A percentile compares a stretch with the other conserved stretches of the same genome.
phyloP scores from a whole-genome alignment of 2,329 filamentous ascomycete genomes.

The Neofusicoccum sp. region DNA sequence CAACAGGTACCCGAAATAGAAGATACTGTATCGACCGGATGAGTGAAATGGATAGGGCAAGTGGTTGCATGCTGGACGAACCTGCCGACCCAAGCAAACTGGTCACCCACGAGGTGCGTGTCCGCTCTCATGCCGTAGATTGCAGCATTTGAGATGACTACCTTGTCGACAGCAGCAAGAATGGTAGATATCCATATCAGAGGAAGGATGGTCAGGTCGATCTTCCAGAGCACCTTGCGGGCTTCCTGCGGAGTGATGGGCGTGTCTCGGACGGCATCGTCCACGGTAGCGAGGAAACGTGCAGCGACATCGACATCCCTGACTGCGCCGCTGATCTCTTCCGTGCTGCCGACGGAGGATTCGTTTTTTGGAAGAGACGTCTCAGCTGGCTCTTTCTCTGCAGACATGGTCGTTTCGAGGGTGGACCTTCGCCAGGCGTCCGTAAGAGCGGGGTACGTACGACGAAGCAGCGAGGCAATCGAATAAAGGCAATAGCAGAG shows the following conservation, averaged over 20 bases:
- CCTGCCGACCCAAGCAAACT: slow-evolving; percentile 27
- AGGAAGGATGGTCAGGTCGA: slow-evolving; percentile 3
- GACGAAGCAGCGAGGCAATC: background rate
- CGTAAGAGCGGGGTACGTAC: background rate
- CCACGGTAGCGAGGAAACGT: background rate
- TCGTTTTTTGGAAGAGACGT: background rate
- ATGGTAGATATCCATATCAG: slow-evolving; percentile 3
- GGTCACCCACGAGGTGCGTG: slow-evolving; percentile 25
- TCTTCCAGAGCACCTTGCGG: slow-evolving; percentile 13
- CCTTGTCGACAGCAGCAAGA: slow-evolving; percentile 45
- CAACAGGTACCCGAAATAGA: slow-evolving; percentile 27
- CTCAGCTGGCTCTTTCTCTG: background rate
- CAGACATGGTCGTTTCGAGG: background rate
- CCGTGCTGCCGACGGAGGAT: background rate
- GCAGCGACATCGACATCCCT: slow-evolving; percentile 1
- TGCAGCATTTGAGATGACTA: slow-evolving; percentile 24
- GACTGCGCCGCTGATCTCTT: background rate
- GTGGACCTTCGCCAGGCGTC: background rate
- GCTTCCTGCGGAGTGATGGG: background rate
- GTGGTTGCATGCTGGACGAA: background rate
- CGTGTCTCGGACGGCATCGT: background rate
- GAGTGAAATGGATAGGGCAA: too few species aligned
- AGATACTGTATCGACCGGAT: background rate
- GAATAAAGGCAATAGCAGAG: background rate
- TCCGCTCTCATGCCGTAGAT: slow-evolving; percentile 28